Base-by-base conservation (phyloP, 495 filamentous ascomycete species). In the Cladorrhinum samala region DNA sequence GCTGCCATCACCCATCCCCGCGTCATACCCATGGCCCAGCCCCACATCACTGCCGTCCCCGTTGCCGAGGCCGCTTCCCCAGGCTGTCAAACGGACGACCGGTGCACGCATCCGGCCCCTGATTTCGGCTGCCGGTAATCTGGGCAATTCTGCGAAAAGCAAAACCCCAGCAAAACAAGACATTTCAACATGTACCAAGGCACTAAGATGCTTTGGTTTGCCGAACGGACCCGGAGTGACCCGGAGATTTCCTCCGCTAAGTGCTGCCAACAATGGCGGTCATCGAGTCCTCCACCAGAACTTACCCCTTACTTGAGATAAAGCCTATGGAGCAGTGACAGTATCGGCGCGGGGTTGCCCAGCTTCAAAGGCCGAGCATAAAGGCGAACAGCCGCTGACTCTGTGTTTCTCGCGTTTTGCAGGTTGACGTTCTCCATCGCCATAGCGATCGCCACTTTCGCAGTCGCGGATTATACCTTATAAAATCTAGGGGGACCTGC, bases 381-480 rank as follows among this genome's bases (percentile, higher is more conserved):
- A 50, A 18, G 36, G 55, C 55, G 55, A 58, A 20, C 20, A 51
- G 41, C 40, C 24, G 56, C 56, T 54, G 30, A 58, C 47, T 41
- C 14, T 24, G 17, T 16, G 9, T 30, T 46, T 20, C 43, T 46
- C 27, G 27, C 27, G 27, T 33, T 33, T 33, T 33, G 6, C 27
- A 33, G 27, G 27, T 33, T 33, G 27, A 33, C 27, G 11, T 33
- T 33, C 27, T 33, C 27, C 27, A 11, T 33, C 27, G n/a, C n/a
- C n/a, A n/a, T n/a, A n/a, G n/a, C n/a, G n/a, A n/a, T n/a, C n/a
- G n/a, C n/a, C n/a, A n/a, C n/a, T n/a, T n/a, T n/a, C n/a, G n/a
- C n/a, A n/a, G n/a, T n/a, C n/a, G n/a, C n/a, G n/a, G n/a, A n/a
- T n/a, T n/a, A n/a, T n/a, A n/a, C n/a, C n/a, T n/a, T n/a, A n/a